Evolutionary conservation across 768 basidiomycete species (phyloP), one percentile per base, ranked within the genome.

Genomic region (Trametes cinnabarina): DNA sequence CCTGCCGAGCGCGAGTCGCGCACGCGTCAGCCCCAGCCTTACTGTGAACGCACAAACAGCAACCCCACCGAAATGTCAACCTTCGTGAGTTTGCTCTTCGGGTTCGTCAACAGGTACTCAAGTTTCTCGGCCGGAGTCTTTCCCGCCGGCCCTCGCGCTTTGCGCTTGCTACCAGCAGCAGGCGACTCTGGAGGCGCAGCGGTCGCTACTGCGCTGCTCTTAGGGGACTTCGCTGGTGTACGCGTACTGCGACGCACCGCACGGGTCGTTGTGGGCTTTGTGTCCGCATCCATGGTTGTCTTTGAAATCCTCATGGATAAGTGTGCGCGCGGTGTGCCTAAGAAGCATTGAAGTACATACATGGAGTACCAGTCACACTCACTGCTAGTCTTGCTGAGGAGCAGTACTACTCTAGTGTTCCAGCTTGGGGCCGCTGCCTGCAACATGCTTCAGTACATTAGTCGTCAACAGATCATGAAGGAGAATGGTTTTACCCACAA

Each of bases 1-100:
- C 63, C 65, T 69, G 48, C 19, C 25, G n/a, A n/a, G n/a, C n/a
- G n/a, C n/a, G n/a, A n/a, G n/a, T n/a, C n/a, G n/a, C n/a, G n/a
- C n/a, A 10, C 17, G 10, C 37, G 15, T 9, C 22, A 35, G 20
- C 11, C 23, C 7, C 15, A 23, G 5, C 4, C 43, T 25, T 37
- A 3, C 15, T n/a, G n/a, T n/a, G 10, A 15, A 6, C 20, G 25
- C 5, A 47, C 68, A 11, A n/a, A n/a, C n/a, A n/a, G n/a, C n/a
- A n/a, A n/a, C n/a, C n/a, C n/a, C 25, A 85, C 84, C 62, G 77
- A 73, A 57, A 83, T 77, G 54, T 84, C 76, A 61, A 81, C 69
- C 25, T 68, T 74, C 10, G 79, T 79, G 9, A 84, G 69, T 17
- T 74, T 67, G 68, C 82, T 84, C 67, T 78, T 80, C 1, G 78